phyloP scores from a whole-genome alignment of 352 stramenopile species.

The Globisporangium parvum region DNA sequence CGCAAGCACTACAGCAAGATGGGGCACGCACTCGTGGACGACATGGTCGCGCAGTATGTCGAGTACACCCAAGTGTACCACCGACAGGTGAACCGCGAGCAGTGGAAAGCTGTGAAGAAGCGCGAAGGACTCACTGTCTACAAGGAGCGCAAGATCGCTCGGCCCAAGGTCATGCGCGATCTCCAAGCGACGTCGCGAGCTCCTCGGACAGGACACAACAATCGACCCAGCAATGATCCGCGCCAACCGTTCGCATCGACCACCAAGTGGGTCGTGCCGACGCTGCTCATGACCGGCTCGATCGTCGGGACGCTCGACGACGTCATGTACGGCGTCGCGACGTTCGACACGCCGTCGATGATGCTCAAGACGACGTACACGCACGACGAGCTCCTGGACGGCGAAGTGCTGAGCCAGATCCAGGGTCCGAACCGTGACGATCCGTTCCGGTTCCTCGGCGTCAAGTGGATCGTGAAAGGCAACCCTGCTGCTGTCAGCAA shows the following conservation, averaged over 20 bases:
- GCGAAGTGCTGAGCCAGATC: constrained; percentile 4
- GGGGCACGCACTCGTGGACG: constrained; percentile 22
- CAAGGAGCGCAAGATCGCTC: constrained; percentile 13
- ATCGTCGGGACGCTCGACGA: constrained; percentile 53
- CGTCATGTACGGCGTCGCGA: constrained; percentile 51
- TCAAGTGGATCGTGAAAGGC: constrained; percentile 22
- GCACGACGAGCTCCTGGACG: constrained; percentile 7
- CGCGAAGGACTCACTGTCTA: constrained; percentile 13
- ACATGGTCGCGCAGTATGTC: constrained; percentile 16
- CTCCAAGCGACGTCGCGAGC: constrained; percentile 1
- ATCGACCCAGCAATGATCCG: too few species aligned
- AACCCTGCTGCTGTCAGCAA: constrained; percentile 6
- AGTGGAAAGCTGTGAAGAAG: constrained; percentile 15
- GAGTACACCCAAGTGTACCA: constrained; percentile 11
- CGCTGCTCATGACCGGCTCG: constrained; percentile 47
- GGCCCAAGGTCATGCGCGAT: constrained; percentile 7
- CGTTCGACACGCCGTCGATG: not conserved
- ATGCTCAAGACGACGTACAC: constrained; percentile 7
- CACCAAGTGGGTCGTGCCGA: constrained; percentile 21
- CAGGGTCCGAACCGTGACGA: constrained; percentile 9
- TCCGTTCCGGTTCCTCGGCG: constrained; percentile 19
- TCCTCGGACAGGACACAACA: too few species aligned
- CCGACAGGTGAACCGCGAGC: constrained; percentile 8
- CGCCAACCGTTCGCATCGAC: not conserved
- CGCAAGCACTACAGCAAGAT: constrained; percentile 22